phyloP scores from a whole-genome alignment of 164 flowering plant species.

The Buxus sempervirens region DNA sequence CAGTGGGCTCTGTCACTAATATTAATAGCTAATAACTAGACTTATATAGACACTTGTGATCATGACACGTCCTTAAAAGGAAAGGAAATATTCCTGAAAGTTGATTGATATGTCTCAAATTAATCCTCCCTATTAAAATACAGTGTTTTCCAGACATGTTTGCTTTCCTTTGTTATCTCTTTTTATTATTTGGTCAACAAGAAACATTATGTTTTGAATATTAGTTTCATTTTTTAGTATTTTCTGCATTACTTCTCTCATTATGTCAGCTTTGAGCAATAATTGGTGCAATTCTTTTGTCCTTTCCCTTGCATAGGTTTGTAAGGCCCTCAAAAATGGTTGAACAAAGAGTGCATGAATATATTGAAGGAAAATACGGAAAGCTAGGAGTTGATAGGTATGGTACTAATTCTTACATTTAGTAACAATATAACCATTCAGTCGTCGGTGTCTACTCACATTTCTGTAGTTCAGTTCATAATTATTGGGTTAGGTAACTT shows the following conservation, averaged over 20 bases:
- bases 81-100: too few relatives aligned
- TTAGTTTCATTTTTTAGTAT: not conserved
- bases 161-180: not conserved
- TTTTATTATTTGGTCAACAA: too few relatives aligned
- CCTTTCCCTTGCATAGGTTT: slow-evolving; percentile 47
- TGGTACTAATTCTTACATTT: slow-evolving; percentile 1
- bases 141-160: too few relatives aligned
- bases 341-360: slow-evolving; percentile 61
- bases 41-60: too few relatives aligned
- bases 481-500: not conserved
- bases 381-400: slow-evolving; percentile 92
- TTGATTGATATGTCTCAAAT: too few relatives aligned
- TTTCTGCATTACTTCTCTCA: not conserved
- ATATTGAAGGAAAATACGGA: slow-evolving; percentile 93
- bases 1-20: not conserved
- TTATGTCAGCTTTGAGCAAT: not conserved
- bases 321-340: slow-evolving; percentile 84
- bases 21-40: not conserved
- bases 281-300: slow-evolving; percentile 1
- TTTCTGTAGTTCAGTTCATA: not conserved
- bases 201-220: too few relatives aligned
- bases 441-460: not conserved
- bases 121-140: too few relatives aligned
- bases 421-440: not conserved
- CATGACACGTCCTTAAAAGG: too few relatives aligned